Percentiles rank a stretch among this genome's conserved stretches.
Evolutionary conservation across 2,329 filamentous ascomycete species (phyloP).

Genomic region (Colletotrichum spinosum): DNA sequence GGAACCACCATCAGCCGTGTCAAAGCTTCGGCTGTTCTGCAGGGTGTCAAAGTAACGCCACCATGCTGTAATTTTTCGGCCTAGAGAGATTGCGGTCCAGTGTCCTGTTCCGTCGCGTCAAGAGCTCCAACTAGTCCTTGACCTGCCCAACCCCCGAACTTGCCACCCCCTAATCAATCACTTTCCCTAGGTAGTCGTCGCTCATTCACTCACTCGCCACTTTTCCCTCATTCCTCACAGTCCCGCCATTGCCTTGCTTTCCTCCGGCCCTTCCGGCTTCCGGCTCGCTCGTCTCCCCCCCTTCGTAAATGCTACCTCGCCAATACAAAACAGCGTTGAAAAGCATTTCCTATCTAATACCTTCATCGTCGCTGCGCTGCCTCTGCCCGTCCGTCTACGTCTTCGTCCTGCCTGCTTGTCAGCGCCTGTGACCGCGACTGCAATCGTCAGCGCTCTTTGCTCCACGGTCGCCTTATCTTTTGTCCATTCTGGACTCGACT

Average conservation of each 20-base stretch:
- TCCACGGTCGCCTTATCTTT: constrained; percentile 13
- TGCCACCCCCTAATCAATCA: constrained; percentile 33
- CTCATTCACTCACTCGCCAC: constrained; percentile 30
- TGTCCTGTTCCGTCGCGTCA: constrained; percentile 6
- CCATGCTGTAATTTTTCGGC: constrained; percentile 32
- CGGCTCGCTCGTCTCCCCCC: constrained; percentile 30
- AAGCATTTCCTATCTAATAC: constrained; percentile 27
- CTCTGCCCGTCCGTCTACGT: not conserved
- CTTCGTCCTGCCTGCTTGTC: constrained; percentile 4
- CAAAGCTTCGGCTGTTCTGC: constrained; percentile 36
- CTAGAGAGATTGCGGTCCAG: constrained; percentile 25
- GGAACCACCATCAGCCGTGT: constrained; percentile 37
- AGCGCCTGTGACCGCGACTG: constrained; percentile 27
- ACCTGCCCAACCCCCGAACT: constrained; percentile 23
- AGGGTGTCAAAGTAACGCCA: constrained; percentile 37
- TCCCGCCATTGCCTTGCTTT: constrained; percentile 18
- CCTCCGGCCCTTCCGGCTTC: constrained; percentile 35
- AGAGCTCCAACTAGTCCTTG: constrained; percentile 30
- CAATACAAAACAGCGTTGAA: constrained; percentile 3
- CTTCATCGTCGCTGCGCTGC: constrained; percentile 3
- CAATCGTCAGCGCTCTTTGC: constrained; percentile 34
- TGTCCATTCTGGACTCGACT: constrained; percentile 23
- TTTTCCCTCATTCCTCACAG: constrained; percentile 29
- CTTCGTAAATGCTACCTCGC: constrained; percentile 21
- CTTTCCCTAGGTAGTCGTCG: constrained; percentile 4